Evolutionary conservation across 306 rosid genomes (phyloP).

Genomic region (Parietaria judaica): DNA sequence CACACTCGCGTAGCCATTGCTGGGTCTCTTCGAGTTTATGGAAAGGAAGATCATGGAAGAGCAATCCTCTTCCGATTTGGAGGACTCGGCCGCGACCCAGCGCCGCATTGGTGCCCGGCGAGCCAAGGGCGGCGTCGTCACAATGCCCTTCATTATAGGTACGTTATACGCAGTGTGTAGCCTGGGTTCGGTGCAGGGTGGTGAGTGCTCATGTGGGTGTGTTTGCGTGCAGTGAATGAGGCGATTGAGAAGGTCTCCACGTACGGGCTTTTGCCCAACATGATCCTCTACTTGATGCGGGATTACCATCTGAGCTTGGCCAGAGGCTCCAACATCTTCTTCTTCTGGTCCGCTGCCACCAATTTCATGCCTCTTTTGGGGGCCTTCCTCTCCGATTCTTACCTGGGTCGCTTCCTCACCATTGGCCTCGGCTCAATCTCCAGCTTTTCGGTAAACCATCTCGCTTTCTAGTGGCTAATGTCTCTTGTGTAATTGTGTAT

Average conservation of each 20-base stretch:
- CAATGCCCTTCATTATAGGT: constrained; percentile 72
- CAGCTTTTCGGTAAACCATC: constrained; percentile 35
- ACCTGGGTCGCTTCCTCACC: constrained; percentile 54
- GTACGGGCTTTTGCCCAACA: constrained; percentile 50
- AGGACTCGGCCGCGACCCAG: constrained; percentile 1
- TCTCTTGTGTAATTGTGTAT: too few species aligned
- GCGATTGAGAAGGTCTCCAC: constrained; percentile 51
- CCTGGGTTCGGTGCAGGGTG: too few species aligned
- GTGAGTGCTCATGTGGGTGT: too few species aligned
- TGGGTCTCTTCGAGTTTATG: background rate
- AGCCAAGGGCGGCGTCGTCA: constrained; percentile 43
- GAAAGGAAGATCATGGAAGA: constrained; percentile 20
- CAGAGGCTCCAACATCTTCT: constrained; percentile 33
- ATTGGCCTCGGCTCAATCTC: constrained; percentile 46
- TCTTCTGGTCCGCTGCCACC: constrained; percentile 45
- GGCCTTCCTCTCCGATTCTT: constrained; percentile 69
- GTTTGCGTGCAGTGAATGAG: constrained; percentile 43
- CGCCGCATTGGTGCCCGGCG: constrained; percentile 8
- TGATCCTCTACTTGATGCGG: constrained; percentile 43
- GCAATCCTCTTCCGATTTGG: constrained; percentile 21
- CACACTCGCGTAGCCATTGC: background rate
- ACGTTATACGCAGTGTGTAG: background rate
- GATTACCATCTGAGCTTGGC: constrained; percentile 34
- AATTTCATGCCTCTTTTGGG: constrained; percentile 47
- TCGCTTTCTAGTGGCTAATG: background rate